A percentile compares a stretch with the other conserved stretches of the same genome.
These are phyloP conservation scores for Xylaria sp. DNA, from an alignment of 2,329 filamentous ascomycete genomes.

Conservation along the genomic window DNA sequence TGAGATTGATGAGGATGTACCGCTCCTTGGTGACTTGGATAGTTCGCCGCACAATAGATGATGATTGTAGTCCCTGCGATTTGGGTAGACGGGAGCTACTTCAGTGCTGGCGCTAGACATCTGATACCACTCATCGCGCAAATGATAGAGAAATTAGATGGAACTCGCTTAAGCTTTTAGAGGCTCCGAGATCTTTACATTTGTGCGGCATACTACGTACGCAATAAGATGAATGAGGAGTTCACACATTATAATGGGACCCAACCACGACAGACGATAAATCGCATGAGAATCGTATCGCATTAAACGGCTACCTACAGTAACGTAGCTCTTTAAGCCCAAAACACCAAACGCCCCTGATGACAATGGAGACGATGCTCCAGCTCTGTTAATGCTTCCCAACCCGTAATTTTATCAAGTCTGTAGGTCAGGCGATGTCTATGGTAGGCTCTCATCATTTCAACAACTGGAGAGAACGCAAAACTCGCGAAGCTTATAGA, in stretches of 20 bases:
- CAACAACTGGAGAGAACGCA: not conserved
- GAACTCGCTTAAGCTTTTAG: not conserved
- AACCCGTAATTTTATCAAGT: not conserved
- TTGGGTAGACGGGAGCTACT: not conserved
- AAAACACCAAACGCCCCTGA: conserved; percentile 23
- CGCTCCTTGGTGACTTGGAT: conserved; percentile 43
- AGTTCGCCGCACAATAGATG: conserved; percentile 18
- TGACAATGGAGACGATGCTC: not conserved
- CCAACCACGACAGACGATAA: not conserved
- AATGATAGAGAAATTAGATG: conserved; percentile 6
- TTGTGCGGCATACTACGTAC: not conserved
- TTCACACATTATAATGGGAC: not conserved
- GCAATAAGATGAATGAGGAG: not conserved
- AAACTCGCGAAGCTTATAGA: not conserved
- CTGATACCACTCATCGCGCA: conserved; percentile 17
- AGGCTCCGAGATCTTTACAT: not conserved
- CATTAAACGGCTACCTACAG: conserved; percentile 19
- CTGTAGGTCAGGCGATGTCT: not conserved
- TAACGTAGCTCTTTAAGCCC: not conserved
- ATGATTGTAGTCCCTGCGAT: not conserved
- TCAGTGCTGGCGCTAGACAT: conserved; percentile 1
- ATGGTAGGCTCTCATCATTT: not conserved
- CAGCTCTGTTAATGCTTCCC: not conserved
- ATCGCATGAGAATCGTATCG: conserved; percentile 14
- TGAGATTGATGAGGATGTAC: conserved; percentile 41